Conservation (phyloP, 805 yeast species). For the Yueomyces sp. region DNA sequence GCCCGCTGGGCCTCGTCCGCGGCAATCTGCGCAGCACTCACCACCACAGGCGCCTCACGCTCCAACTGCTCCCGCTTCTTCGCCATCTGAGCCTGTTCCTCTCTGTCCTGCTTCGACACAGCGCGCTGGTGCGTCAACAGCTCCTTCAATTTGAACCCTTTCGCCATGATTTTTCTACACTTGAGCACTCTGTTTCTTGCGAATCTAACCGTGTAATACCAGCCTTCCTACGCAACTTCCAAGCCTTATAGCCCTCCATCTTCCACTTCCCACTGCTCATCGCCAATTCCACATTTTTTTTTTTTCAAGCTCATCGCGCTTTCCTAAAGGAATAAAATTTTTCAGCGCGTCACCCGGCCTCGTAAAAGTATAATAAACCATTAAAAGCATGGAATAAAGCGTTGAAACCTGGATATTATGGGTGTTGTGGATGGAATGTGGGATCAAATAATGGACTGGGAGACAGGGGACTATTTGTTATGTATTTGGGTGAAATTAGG, state of each 20-base stretch:
- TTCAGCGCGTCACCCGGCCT: not conserved
- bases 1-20: constrained; percentile 7
- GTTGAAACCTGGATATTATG: not conserved
- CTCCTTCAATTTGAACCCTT: constrained; percentile 22
- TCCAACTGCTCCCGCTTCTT: constrained; percentile 10
- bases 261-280: not conserved
- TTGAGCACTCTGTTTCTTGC: no score
- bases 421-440: no score
- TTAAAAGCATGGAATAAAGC: not conserved
- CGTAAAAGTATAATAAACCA: not conserved
- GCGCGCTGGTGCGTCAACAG: constrained; percentile 17
- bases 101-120: constrained; percentile 10
- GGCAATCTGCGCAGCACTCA: constrained; percentile 21
- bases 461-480: no score
- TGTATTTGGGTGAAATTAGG: no score
- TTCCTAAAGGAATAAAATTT: not conserved
- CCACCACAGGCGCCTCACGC: constrained; percentile 20
- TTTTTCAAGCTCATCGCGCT: not conserved
- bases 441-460: no score
- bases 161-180: constrained; percentile 15
- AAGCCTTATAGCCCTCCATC: not conserved
- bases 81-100: constrained; percentile 12
- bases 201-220: no score
- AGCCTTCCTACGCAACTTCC: no score
- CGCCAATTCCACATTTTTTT: not conserved